These are phyloP conservation scores for Cupressus sempervirens DNA, from an alignment of 75 land plant genomes.

Conservation along the genomic window DNA sequence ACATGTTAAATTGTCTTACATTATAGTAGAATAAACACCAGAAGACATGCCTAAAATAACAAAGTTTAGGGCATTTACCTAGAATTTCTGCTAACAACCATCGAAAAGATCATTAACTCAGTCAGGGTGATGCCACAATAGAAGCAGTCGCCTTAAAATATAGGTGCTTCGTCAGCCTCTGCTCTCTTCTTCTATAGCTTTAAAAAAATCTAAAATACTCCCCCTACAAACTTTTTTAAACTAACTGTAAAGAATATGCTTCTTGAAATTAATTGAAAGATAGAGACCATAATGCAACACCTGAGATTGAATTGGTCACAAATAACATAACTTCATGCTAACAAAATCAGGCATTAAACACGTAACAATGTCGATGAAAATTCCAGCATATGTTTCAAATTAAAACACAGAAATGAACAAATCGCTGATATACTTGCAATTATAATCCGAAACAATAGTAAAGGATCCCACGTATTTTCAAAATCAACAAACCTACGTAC, in stretches of 20 bases:
- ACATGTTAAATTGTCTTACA: neutral
- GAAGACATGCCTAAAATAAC: neutral
- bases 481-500: neutral
- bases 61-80: neutral
- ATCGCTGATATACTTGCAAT: neutral
- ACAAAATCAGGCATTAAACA: neutral
- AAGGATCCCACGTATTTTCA: neutral
- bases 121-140: neutral
- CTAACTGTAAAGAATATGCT: no score
- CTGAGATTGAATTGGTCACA: neutral
- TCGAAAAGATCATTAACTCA: neutral
- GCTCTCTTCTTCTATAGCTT: no score
- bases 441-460: neutral
- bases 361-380: neutral
- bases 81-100: neutral
- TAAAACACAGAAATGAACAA: neutral
- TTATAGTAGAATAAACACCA: neutral
- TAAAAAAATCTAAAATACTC: no score
- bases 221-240: no score
- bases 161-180: no score
- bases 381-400: neutral
- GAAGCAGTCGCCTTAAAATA: no score
- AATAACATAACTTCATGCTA: neutral
- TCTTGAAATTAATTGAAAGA: neutral
- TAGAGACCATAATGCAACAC: neutral